Conservation (phyloP, 805 yeast genomes). For the Ogataea pilisensis region DNA sequence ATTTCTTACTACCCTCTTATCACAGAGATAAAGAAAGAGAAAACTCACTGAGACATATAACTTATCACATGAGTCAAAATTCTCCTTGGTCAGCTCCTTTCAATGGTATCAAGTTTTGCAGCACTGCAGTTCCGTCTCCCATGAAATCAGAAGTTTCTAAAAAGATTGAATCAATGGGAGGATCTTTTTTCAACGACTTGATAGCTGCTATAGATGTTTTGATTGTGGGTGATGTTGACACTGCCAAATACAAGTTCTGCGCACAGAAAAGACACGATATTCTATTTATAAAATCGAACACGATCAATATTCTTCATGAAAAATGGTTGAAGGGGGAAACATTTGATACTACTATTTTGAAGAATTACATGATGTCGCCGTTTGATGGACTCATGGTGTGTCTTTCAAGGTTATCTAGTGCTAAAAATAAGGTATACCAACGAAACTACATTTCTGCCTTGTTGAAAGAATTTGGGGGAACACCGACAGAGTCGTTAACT, state of each 20-base stretch:
- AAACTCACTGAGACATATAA: no score
- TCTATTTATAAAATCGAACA: slow-evolving; percentile 45
- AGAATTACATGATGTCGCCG: slow-evolving; percentile 32
- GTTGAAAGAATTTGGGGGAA: slow-evolving; percentile 46
- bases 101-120: slow-evolving; percentile 48
- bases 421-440: slow-evolving; percentile 20
- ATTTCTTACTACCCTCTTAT: no score
- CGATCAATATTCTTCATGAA: slow-evolving; percentile 41
- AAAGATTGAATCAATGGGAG: slow-evolving; percentile 55
- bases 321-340: slow-evolving; percentile 49
- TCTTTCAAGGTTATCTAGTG: slow-evolving; percentile 35
- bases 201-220: slow-evolving; percentile 58
- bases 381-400: slow-evolving; percentile 45
- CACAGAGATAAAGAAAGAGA: background rate
- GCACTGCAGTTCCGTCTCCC: slow-evolving; percentile 46
- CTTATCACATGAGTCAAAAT: background rate
- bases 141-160: slow-evolving; percentile 40
- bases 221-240: slow-evolving; percentile 53
- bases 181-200: slow-evolving; percentile 49
- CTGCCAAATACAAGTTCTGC: slow-evolving; percentile 53
- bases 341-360: slow-evolving; percentile 10
- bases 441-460: slow-evolving; percentile 31
- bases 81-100: slow-evolving; percentile 32
- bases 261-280: slow-evolving; percentile 53
- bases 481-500: slow-evolving; percentile 46